Base-by-base conservation (phyloP, 2,329 filamentous ascomycete genomes). In the Ploettnerulaceae sp. region DNA sequence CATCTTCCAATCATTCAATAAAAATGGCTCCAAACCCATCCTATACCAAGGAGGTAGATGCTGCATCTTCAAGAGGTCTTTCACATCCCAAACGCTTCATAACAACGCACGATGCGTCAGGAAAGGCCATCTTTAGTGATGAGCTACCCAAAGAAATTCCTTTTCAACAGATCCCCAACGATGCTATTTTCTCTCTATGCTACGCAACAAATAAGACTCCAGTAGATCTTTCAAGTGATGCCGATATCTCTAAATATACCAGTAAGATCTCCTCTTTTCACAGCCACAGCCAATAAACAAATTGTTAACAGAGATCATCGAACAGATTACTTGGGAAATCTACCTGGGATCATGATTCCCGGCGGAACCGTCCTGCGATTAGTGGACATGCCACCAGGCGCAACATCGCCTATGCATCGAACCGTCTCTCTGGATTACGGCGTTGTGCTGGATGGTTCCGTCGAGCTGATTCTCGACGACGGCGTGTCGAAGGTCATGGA, bases 341-440 rank as follows among this genome's bases (percentile, higher is more conserved):
- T 47, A 9, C 57, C 56, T 2, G 54, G 57, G 4, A 36, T 60
- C 15, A 55, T 37, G 14, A 57, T 56, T n/a, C n/a, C n/a, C n/a
- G n/a, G n/a, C n/a, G n/a, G n/a, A n/a, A 17, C 53, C 55, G 54
- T 59, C 2, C 22, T 59, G 2, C 41, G 59, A 22, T 11, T 47
- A 7, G 58, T 59, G 20, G 58, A 61, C 33, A 54, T 61, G 35
- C 38, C 33, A 4, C 59, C 59, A 2, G 53, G 52, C 5, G 42
- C 45, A 6, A 34, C 32, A n/a, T 49, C 42, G 5, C 56, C 55
- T 1, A 61, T 60, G 57, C 58, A 61, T 31, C 41, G 58, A 8
- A 61, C 59, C 3, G 42, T 56, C 2, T 49, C 37, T 7, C 29
- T 61, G 5, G 59, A 61, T 42, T 61, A 59, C 40, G 55, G 59